phyloP scores from a whole-genome alignment of 1,284 basidiomycete species.

The Flammula alnicola region DNA sequence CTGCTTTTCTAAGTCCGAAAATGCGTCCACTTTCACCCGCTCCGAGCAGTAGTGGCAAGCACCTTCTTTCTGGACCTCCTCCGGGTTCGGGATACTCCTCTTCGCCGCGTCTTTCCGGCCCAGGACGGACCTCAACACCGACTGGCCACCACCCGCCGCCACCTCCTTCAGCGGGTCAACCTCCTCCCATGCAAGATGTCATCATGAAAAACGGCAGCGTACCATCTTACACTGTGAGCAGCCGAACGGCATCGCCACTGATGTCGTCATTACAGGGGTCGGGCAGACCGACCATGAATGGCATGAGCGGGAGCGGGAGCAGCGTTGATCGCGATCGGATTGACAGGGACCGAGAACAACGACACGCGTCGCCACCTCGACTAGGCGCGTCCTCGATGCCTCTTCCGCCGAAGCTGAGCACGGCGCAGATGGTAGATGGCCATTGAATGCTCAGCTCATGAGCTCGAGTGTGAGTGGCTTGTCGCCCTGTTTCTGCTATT shows the following conservation, averaged over 20 bases:
- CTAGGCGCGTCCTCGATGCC: slow-evolving; percentile 31
- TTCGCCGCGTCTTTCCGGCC: slow-evolving; percentile 26
- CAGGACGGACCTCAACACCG: slow-evolving; percentile 30
- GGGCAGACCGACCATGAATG: slow-evolving; percentile 22
- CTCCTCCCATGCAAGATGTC: slow-evolving; percentile 18
- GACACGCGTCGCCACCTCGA: slow-evolving; percentile 31
- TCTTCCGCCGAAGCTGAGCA: slow-evolving; percentile 38
- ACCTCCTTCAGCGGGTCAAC: slow-evolving; percentile 6
- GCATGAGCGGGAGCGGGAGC: slow-evolving; percentile 14
- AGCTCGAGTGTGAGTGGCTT: too few relatives aligned
- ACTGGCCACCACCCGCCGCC: slow-evolving; percentile 17
- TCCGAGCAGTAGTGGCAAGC: slow-evolving; percentile 17
- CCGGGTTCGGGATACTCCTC: slow-evolving; percentile 23
- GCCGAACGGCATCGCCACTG: slow-evolving; percentile 34
- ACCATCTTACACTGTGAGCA: slow-evolving; percentile 25
- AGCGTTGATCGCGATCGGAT: slow-evolving; percentile 30
- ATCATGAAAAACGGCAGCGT: slow-evolving; percentile 27
- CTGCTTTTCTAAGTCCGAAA: slow-evolving; percentile 23
- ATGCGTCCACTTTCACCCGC: slow-evolving; percentile 28
- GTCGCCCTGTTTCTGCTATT: too few relatives aligned
- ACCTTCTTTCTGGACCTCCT: slow-evolving; percentile 19
- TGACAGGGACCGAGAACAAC: slow-evolving; percentile 31
- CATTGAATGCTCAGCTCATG: slow-evolving; percentile 23
- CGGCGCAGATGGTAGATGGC: slow-evolving; percentile 44
- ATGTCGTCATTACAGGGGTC: slow-evolving; percentile 26